Percentiles rank a stretch among this genome's conserved stretches.
phyloP scores from a whole-genome alignment of 2,329 filamentous ascomycete species.

The Botrytis elliptica region DNA sequence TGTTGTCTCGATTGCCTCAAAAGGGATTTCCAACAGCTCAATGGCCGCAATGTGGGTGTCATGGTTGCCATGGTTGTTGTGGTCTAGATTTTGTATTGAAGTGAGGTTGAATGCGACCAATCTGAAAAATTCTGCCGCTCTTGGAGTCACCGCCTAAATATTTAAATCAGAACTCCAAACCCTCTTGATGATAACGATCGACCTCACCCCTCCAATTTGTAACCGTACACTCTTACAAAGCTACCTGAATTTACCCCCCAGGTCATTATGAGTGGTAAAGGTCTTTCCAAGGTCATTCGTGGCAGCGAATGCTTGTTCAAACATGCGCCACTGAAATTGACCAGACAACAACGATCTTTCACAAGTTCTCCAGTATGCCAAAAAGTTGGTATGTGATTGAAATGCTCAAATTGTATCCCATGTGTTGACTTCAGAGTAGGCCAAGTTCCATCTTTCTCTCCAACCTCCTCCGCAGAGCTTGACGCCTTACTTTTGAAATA shows the following conservation, averaged over 20 bases:
- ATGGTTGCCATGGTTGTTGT: slow-evolving; percentile 34
- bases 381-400: slow-evolving; percentile 31
- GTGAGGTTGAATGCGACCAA: slow-evolving; percentile 25
- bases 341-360: slow-evolving; percentile 32
- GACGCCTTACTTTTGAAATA: slow-evolving; percentile 52
- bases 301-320: slow-evolving; percentile 28
- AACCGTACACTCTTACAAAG: neutral
- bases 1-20: slow-evolving; percentile 59
- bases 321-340: slow-evolving; percentile 16
- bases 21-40: slow-evolving; percentile 67
- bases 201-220: neutral
- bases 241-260: neutral
- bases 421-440: slow-evolving; percentile 24
- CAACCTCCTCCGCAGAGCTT: slow-evolving; percentile 53
- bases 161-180: neutral
- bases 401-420: neutral
- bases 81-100: slow-evolving; percentile 8
- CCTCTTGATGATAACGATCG: neutral
- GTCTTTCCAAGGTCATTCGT: slow-evolving; percentile 23
- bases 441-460: slow-evolving; percentile 44
- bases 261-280: slow-evolving; percentile 28
- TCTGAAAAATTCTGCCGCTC: slow-evolving; percentile 27
- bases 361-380: slow-evolving; percentile 32
- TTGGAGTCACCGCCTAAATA: slow-evolving; percentile 19
- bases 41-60: slow-evolving; percentile 55